Conservation (phyloP, 345 rosid genomes). For the Populus davidiana region DNA sequence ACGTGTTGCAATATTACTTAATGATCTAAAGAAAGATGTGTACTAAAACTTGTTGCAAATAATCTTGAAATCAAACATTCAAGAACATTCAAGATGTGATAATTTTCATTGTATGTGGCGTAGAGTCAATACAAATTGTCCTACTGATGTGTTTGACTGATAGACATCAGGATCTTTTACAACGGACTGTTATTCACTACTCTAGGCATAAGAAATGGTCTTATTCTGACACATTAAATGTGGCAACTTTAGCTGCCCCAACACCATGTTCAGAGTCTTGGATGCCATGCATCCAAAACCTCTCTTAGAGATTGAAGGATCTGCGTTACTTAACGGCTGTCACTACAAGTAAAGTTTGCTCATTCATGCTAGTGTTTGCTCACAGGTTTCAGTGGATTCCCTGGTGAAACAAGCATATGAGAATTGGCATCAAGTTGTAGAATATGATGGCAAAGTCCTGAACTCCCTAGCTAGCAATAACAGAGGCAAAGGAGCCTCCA, state of each 20-base stretch:
- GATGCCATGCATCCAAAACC: neutral
- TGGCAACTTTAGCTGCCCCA: neutral
- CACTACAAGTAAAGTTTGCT: neutral
- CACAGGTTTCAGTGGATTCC: slow-evolving; percentile 76
- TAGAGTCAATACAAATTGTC: neutral
- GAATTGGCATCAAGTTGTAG: slow-evolving; percentile 81
- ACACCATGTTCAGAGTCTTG: neutral
- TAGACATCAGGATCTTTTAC: neutral
- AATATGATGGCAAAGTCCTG: slow-evolving; percentile 73
- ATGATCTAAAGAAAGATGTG: neutral
- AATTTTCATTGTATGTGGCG: neutral
- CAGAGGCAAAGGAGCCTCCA: slow-evolving; percentile 35
- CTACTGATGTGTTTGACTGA: neutral
- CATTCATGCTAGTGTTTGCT: slow-evolving; percentile 15
- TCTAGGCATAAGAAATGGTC: neutral
- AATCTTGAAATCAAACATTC: neutral
- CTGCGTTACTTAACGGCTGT: neutral
- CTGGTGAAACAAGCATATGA: slow-evolving; percentile 83
- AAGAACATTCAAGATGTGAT: neutral
- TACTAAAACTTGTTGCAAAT: neutral
- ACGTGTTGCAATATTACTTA: neutral
- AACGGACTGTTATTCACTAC: neutral
- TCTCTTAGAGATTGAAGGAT: neutral
- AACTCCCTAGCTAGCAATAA: slow-evolving; percentile 44
- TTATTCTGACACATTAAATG: neutral